Evolutionary conservation across 2,329 filamentous ascomycete species (phyloP).

Genomic region (Samsoniella hepiali): DNA sequence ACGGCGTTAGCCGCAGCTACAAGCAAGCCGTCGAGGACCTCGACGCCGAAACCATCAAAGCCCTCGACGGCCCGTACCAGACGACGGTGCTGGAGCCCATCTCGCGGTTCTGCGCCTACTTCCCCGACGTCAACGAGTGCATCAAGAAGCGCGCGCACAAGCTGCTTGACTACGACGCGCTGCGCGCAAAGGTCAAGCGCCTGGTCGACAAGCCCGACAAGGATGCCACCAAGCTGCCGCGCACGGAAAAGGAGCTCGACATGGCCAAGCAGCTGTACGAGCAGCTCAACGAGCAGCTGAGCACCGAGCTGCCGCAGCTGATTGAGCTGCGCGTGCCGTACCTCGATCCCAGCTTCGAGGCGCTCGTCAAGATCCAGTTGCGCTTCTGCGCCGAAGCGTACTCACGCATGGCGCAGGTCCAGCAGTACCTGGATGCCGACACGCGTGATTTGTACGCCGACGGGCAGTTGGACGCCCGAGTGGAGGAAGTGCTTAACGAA

Average conservation of each 20-base stretch:
- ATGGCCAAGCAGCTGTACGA: constrained; percentile 93
- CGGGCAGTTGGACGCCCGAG: constrained; percentile 83
- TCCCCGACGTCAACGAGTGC: constrained; percentile 98
- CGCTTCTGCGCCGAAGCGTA: constrained; percentile 98
- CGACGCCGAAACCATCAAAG: constrained; percentile 97
- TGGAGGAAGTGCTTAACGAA: constrained; percentile 95
- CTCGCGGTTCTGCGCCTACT: constrained; percentile 93
- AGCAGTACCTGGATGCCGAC: constrained; percentile 94
- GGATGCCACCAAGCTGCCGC: constrained; percentile 92
- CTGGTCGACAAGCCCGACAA: constrained; percentile 98
- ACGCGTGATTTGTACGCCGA: constrained; percentile 95
- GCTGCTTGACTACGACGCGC: constrained; percentile 93
- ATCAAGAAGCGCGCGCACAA: constrained; percentile 99
- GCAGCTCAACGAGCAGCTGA: constrained; percentile 94
- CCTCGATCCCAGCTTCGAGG: constrained; percentile 94
- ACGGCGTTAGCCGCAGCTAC: constrained; percentile 94
- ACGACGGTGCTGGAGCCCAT: constrained; percentile 95
- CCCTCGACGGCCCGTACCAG: constrained; percentile 90
- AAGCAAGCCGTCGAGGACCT: constrained; percentile 98
- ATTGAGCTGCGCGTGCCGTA: constrained; percentile 97
- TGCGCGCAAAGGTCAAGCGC: constrained; percentile 94
- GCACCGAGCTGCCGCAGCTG: constrained; percentile 86
- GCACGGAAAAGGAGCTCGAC: constrained; percentile 93
- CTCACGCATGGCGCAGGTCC: constrained; percentile 96
- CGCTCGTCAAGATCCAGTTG: constrained; percentile 96